These are phyloP conservation scores for Solioccasus polychromus DNA, from an alignment of 768 basidiomycete species.

Conservation along the genomic window DNA sequence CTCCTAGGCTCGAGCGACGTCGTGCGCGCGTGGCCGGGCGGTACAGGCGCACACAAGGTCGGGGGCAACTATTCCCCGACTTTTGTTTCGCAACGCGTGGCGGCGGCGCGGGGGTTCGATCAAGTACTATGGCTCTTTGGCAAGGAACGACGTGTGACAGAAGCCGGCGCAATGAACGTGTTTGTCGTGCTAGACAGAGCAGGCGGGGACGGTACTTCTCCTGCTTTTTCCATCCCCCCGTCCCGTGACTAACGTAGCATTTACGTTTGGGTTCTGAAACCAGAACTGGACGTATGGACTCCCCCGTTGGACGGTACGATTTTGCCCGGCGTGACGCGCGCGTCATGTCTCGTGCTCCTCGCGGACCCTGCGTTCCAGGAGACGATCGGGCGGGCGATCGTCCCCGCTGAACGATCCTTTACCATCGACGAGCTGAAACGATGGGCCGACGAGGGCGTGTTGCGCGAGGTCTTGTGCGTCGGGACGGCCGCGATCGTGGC, in stretches of 20 bases:
- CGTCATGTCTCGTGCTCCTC: constrained; percentile 73
- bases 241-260: not conserved
- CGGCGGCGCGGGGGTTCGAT: constrained; percentile 65
- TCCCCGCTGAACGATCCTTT: constrained; percentile 55
- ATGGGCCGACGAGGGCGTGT: constrained; percentile 53
- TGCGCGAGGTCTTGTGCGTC: constrained; percentile 82
- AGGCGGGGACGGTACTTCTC: constrained; percentile 47
- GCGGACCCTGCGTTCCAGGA: constrained; percentile 52
- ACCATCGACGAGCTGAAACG: constrained; percentile 58
- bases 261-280: too few relatives aligned
- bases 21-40: constrained; percentile 82
- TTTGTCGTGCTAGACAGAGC: constrained; percentile 62
- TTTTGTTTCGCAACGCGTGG: constrained; percentile 63
- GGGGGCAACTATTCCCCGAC: constrained; percentile 64
- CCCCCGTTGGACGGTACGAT: constrained; percentile 91
- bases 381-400: constrained; percentile 26
- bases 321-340: constrained; percentile 88
- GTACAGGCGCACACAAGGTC: constrained; percentile 61
- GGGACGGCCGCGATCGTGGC: constrained; percentile 83
- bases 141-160: constrained; percentile 49
- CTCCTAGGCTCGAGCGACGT: constrained; percentile 65
- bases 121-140: constrained; percentile 81
- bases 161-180: constrained; percentile 81
- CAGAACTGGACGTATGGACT: constrained; percentile 73
- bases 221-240: too few relatives aligned